These are phyloP conservation scores for Mesotaenium endlicherianum DNA, from an alignment of 139 green algal species.

Conservation along the genomic window DNA sequence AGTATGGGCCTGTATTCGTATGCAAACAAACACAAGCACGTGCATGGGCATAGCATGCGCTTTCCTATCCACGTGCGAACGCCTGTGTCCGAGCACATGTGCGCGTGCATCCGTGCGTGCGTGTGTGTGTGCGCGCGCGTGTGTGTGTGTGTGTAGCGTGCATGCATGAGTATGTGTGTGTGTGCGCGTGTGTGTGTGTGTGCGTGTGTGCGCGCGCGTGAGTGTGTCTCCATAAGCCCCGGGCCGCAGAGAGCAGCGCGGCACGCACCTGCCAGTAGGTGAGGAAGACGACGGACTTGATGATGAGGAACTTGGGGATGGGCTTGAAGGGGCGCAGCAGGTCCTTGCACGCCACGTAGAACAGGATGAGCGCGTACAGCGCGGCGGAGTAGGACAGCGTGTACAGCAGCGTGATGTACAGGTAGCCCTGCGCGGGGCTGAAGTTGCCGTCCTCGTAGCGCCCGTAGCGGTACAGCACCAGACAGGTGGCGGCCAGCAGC, in stretches of 20 bases:
- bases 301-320: constrained; percentile 89
- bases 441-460: constrained; percentile 82
- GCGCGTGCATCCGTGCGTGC: not conserved
- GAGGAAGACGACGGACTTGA: constrained; percentile 96
- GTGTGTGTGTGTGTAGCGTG: no score
- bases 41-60: no score
- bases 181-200: no score
- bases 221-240: no score
- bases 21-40: no score
- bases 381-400: constrained; percentile 89
- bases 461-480: constrained; percentile 74
- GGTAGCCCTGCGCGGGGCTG: constrained; percentile 37
- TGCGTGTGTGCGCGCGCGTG: not conserved
- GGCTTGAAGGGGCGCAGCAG: constrained; percentile 88
- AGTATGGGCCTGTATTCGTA: no score
- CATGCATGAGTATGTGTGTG: no score
- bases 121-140: no score
- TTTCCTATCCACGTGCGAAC: no score
- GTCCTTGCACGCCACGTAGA: constrained; percentile 90
- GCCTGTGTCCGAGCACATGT: not conserved
- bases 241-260: no score
- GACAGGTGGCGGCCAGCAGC: constrained; percentile 73
- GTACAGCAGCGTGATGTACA: constrained; percentile 77
- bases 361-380: constrained; percentile 88
- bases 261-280: constrained; percentile 80